A percentile compares a stretch with the other conserved stretches of the same genome.
Evolutionary conservation across 768 basidiomycete genomes (phyloP).

Genomic region (Lactarius akahatsu): DNA sequence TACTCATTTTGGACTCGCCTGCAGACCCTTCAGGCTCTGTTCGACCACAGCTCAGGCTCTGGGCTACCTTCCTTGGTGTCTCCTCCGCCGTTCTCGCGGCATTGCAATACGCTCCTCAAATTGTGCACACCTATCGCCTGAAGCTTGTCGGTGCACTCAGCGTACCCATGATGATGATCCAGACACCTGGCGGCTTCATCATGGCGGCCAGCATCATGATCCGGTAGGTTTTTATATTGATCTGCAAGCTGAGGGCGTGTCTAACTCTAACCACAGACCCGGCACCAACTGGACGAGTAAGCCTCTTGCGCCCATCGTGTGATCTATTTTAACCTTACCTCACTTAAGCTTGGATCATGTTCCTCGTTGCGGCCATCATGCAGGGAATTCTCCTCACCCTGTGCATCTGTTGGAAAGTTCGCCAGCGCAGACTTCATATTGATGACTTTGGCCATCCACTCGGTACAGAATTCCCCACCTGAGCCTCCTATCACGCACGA

Average conservation of each 20-base stretch:
- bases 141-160: slow-evolving; percentile 90
- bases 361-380: slow-evolving; percentile 78
- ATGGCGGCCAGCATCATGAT: slow-evolving; percentile 84
- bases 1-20: slow-evolving; percentile 51
- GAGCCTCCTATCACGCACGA: slow-evolving; percentile 21
- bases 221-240: slow-evolving; percentile 41
- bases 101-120: slow-evolving; percentile 87
- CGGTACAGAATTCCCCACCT: slow-evolving; percentile 20
- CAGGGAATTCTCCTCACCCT: slow-evolving; percentile 79
- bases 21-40: slow-evolving; percentile 39
- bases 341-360: slow-evolving; percentile 71
- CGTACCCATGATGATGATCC: slow-evolving; percentile 94
- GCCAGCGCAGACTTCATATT: slow-evolving; percentile 71
- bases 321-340: not conserved
- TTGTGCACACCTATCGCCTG: slow-evolving; percentile 71
- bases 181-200: slow-evolving; percentile 84
- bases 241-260: slow-evolving; percentile 4
- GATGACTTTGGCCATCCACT: slow-evolving; percentile 85
- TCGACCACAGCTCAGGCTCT: slow-evolving; percentile 45
- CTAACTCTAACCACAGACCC: slow-evolving; percentile 44
- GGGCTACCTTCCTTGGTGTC: slow-evolving; percentile 89
- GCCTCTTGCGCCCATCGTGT: slow-evolving; percentile 28
- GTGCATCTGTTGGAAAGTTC: slow-evolving; percentile 82
- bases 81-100: slow-evolving; percentile 74
- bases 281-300: slow-evolving; percentile 85